Evolutionary conservation across 805 yeast genomes (phyloP), one percentile per base, ranked within the genome.

Genomic region (Ascoidea rubescens): DNA sequence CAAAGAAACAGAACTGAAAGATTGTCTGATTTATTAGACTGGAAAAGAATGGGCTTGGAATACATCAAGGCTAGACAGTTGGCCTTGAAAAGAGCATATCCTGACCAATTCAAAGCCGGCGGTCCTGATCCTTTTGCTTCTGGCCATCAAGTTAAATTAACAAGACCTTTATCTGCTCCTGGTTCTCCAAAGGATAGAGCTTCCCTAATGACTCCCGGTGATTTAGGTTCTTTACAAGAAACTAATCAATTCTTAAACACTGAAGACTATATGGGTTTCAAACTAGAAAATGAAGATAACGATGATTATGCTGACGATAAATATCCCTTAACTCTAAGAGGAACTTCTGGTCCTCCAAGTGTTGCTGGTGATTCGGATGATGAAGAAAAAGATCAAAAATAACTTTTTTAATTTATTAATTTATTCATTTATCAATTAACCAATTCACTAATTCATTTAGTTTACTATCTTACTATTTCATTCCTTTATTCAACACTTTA

Each of bases 41-140:
- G 99, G 99, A 87, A 86, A 69, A 79, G 98, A 62, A 90, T 91
- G 98, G 99, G 99, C 0, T 72, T 91, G 51, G 99, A 93, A 68
- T 91, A 91, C 67, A 81, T 87, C 61, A 91, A 91, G 71, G 98
- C 98, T 14, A 80, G 98, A 62, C 89, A 87, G 62, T 76, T 91
- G 60, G 88, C 96, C 0, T 74, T 91, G 65, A 84, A 90, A 66
- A 76, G 98, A 62, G 98, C 97, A 2, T 91, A 93, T 64, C 96
- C 98, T 31, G 88, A 85, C 56, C 75, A 83, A 59, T 91, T 82
- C 67, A 74, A 75, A 43, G 67, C 65, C 31, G 63, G 68, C 1
- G 66, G 67, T 17, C 47, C 47, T 45, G 71, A 73, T 61, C 79
- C 73, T 51, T 74, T 67, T 68, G 70, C 60, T 58, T 68, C 66